These are phyloP conservation scores for Salix koriyanagi DNA, from an alignment of 345 rosid species.

Conservation along the genomic window DNA sequence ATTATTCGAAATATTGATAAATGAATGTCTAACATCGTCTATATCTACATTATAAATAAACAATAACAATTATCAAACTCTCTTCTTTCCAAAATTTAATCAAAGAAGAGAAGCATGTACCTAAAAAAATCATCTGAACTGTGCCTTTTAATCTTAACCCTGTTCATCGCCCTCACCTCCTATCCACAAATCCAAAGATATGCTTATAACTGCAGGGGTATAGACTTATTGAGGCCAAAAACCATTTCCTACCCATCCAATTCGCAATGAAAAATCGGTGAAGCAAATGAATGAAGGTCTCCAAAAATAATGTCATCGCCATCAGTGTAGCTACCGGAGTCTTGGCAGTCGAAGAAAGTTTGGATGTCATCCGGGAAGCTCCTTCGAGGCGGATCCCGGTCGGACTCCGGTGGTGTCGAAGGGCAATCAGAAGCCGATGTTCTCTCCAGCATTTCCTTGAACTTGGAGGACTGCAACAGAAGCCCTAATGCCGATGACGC, in stretches of 20 bases:
- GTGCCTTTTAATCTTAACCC: not conserved
- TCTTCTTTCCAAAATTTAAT: not conserved
- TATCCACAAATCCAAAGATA: not conserved
- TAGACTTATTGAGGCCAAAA: not conserved
- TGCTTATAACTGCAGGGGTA: not conserved
- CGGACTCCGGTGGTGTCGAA: slow-evolving; percentile 29
- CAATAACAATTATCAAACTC: not conserved
- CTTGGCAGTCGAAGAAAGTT: slow-evolving; percentile 63
- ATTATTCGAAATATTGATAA: slow-evolving; percentile 7
- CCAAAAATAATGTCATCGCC: slow-evolving; percentile 55
- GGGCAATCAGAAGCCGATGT: slow-evolving; percentile 34
- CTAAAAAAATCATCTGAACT: not conserved
- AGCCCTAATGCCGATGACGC: slow-evolving; percentile 56
- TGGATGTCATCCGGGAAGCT: slow-evolving; percentile 76
- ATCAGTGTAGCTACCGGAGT: slow-evolving; percentile 38
- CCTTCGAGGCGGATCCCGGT: slow-evolving; percentile 26
- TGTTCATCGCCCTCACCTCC: not conserved
- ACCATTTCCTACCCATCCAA: slow-evolving; percentile 28
- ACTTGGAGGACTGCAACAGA: slow-evolving; percentile 54
- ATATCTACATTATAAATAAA: slow-evolving; percentile 12
- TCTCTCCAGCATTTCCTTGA: slow-evolving; percentile 67
- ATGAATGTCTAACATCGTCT: slow-evolving; percentile 1
- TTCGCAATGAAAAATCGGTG: slow-evolving; percentile 50
- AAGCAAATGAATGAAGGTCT: slow-evolving; percentile 45
- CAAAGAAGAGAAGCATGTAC: not conserved